Percentiles rank a stretch among this genome's conserved stretches.
Evolutionary conservation across 2,329 filamentous ascomycete genomes (phyloP).

Genomic region (Didymella lethalis): DNA sequence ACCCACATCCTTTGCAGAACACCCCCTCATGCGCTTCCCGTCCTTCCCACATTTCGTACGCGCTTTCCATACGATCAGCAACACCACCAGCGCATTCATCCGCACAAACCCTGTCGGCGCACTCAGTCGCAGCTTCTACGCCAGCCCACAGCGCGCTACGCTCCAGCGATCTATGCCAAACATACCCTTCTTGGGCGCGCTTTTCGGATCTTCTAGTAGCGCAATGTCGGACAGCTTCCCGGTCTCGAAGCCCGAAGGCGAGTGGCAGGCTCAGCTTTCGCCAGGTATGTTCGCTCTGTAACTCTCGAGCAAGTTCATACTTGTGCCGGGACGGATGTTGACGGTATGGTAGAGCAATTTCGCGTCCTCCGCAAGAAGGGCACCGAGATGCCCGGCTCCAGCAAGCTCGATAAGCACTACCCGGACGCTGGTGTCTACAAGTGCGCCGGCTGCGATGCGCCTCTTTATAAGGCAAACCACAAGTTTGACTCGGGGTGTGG

Average conservation of each 20-base stretch:
- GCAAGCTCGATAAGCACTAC: conserved; percentile 87
- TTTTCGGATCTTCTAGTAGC: conserved; percentile 71
- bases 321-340: not conserved
- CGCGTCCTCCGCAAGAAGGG: conserved; percentile 90
- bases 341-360: conserved; percentile 81
- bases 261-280: conserved; percentile 88
- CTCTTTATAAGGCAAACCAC: conserved; percentile 90
- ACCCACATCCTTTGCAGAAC: not conserved
- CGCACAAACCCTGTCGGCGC: conserved; percentile 48
- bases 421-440: conserved; percentile 79
- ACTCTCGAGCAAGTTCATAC: not conserved
- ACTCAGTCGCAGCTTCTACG: conserved; percentile 44
- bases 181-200: conserved; percentile 78
- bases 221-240: conserved; percentile 68
- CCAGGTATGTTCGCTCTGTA: conserved; percentile 60
- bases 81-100: conserved; percentile 50
- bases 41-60: conserved; percentile 58
- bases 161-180: conserved; percentile 69
- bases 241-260: conserved; percentile 78
- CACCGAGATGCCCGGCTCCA: conserved; percentile 81
- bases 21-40: conserved; percentile 58
- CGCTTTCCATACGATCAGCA: conserved; percentile 57
- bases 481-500: conserved; percentile 98
- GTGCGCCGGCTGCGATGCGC: conserved; percentile 85
- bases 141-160: conserved; percentile 38